Conservation (phyloP, 2,329 filamentous ascomycete species). For the Acephala macrosclerotiorum region DNA sequence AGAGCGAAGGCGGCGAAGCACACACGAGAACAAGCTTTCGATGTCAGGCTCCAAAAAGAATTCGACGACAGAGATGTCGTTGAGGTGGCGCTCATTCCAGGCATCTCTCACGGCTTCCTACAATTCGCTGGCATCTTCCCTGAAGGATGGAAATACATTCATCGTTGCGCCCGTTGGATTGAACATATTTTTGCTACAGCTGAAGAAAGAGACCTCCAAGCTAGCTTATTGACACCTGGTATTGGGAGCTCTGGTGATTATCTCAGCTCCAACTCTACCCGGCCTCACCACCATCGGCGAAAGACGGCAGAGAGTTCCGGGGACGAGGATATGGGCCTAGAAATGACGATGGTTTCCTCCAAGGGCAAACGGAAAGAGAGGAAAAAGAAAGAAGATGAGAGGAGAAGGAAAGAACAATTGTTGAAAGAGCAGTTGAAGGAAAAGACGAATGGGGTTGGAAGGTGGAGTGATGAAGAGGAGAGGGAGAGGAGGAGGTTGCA, state of each 20-base stretch:
- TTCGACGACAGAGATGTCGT: conserved; percentile 79
- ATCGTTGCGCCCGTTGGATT: conserved; percentile 82
- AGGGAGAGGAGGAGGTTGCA: conserved; percentile 30
- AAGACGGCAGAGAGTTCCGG: conserved; percentile 50
- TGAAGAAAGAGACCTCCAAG: conserved; percentile 46
- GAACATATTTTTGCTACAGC: conserved; percentile 73
- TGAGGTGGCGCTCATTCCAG: conserved; percentile 85
- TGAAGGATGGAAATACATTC: conserved; percentile 88
- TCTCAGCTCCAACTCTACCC: background rate
- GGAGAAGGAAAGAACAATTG: conserved; percentile 47
- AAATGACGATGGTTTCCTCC: conserved; percentile 72
- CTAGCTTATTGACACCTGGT: conserved; percentile 27
- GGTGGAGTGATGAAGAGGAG: conserved; percentile 37
- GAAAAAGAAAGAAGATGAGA: conserved; percentile 54
- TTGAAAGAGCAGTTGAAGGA: conserved; percentile 44
- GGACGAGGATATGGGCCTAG: conserved; percentile 82
- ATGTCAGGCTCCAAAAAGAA: conserved; percentile 57
- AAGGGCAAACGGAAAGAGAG: conserved; percentile 35
- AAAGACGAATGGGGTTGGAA: conserved; percentile 26
- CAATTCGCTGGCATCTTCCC: conserved; percentile 91
- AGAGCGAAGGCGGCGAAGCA: conserved; percentile 72
- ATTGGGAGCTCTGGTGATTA: conserved; percentile 10
- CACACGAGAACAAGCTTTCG: conserved; percentile 59
- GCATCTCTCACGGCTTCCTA: conserved; percentile 91
- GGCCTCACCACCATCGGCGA: conserved; percentile 32